Evolutionary conservation across 2,329 filamentous ascomycete genomes (phyloP), one percentile per base, ranked within the genome.

Genomic region (Bipolaris oryzae): DNA sequence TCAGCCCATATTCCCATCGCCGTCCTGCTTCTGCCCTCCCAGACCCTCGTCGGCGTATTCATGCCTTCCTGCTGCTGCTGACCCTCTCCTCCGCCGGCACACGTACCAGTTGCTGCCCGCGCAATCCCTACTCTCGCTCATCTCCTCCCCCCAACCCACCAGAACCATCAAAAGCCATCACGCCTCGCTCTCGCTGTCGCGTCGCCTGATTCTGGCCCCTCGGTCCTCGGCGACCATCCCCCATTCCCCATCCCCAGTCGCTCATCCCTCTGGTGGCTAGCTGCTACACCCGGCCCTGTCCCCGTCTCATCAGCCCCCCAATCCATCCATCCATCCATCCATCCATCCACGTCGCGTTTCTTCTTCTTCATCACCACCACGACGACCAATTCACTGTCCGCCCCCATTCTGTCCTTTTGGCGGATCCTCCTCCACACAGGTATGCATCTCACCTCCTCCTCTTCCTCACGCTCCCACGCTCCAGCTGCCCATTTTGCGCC

Each of bases 391-490:
- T 23, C 41, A 18, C 31, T 21, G 7, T 16, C 15, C 37, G 25
- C 49, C 31, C 23, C 18, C 16, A 13, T 20, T n/a, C 39, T 28
- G 16, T 43, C 33, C 21, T 20, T 41, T 37, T 45, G 33, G 28
- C 39, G n/a, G 18, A 23, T 33, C 38, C 15, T 38, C 50, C 33
- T 5, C 10, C 28, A 31, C 7, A 25, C 37, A 49, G 50, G 63
- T 67, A 47, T 53, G 64, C 67, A 47, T 31, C 46, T 31, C 25
- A n/a, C 3, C 25, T 10, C 23, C 23, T 7, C 9, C 23, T 25
- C 23, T 9, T 7, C 23, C 21, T 23, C 21, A 6, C 3, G 21
- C 25, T 25, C 7, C 25, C 28, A 31, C 28, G 10, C 28, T 41
- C 45, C n/a, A 28, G 37, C 18, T 33, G 39, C 43, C 21, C 25